These are phyloP conservation scores for Backusella tuberculispora DNA, from an alignment of 192 early-diverging fungal species.

Conservation along the genomic window DNA sequence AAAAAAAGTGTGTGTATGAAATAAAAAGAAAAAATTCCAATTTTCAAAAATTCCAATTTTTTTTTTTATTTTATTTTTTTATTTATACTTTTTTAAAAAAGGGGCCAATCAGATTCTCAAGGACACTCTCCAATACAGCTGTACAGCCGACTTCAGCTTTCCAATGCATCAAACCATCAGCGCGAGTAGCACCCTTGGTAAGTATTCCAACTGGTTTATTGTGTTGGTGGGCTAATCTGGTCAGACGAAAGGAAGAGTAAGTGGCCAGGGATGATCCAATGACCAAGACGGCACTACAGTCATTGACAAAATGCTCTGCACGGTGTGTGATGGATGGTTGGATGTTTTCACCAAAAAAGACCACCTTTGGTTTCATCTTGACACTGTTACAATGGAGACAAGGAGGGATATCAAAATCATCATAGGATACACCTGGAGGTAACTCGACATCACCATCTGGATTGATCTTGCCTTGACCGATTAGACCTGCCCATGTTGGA, in stretches of 20 bases:
- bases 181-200: slow-evolving; percentile 79
- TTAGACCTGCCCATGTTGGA: slow-evolving; percentile 52
- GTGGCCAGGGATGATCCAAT: slow-evolving; percentile 84
- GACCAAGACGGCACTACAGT: slow-evolving; percentile 67
- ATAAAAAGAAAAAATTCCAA: not conserved
- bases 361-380: slow-evolving; percentile 75
- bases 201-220: slow-evolving; percentile 68
- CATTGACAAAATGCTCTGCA: slow-evolving; percentile 63
- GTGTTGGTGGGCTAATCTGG: slow-evolving; percentile 61
- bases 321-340: slow-evolving; percentile 48
- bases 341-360: slow-evolving; percentile 94
- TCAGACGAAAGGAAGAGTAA: slow-evolving; percentile 81
- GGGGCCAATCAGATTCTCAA: slow-evolving; percentile 18
- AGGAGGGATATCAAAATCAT: slow-evolving; percentile 70
- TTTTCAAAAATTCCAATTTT: slow-evolving; percentile 7
- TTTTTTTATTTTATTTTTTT: slow-evolving; percentile 11
- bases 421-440: slow-evolving; percentile 57
- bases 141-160: slow-evolving; percentile 51
- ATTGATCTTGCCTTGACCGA: slow-evolving; percentile 48
- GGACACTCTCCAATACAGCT: slow-evolving; percentile 33
- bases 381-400: slow-evolving; percentile 68
- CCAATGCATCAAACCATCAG: slow-evolving; percentile 59
- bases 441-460: slow-evolving; percentile 88
- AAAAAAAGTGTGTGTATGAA: too few relatives aligned
- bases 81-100: slow-evolving; percentile 6